Conservation (phyloP, 345 rosid species). For the Pseudoturritis turrita region DNA sequence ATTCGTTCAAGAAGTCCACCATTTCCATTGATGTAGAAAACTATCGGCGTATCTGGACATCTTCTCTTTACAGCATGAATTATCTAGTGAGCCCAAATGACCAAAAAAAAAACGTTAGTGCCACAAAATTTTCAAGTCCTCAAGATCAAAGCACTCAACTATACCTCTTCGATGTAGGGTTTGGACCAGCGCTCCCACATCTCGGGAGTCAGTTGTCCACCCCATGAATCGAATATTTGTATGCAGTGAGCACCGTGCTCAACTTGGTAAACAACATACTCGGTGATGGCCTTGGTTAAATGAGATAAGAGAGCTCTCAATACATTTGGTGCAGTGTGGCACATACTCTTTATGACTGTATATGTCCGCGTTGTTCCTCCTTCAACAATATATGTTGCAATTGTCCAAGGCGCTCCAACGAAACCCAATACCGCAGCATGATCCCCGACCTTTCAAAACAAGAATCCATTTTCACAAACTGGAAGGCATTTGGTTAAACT, state of each 20-base stretch:
- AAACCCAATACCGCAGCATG: constrained; percentile 81
- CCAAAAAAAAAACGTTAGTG: background rate
- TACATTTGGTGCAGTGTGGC: constrained; percentile 72
- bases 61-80: constrained; percentile 50
- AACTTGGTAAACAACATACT: constrained; percentile 77
- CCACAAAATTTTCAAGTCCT: background rate
- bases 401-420: constrained; percentile 96
- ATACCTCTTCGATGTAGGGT: constrained; percentile 79
- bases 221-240: constrained; percentile 97
- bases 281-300: constrained; percentile 69
- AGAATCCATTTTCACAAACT: constrained; percentile 1
- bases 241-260: constrained; percentile 91
- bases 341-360: constrained; percentile 80
- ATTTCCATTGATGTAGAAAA: constrained; percentile 87
- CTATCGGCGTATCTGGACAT: constrained; percentile 85
- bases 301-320: constrained; percentile 75
- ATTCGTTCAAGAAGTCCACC: constrained; percentile 93
- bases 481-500: background rate
- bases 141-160: background rate
- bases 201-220: constrained; percentile 87
- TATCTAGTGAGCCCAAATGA: constrained; percentile 39
- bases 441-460: constrained; percentile 54
- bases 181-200: constrained; percentile 93
- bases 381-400: constrained; percentile 88
- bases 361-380: constrained; percentile 88